Percentiles rank a stretch among this genome's conserved stretches.
Evolutionary conservation across 2,329 filamentous ascomycete genomes (phyloP).

Genomic region (Neofusicoccum laricinum): DNA sequence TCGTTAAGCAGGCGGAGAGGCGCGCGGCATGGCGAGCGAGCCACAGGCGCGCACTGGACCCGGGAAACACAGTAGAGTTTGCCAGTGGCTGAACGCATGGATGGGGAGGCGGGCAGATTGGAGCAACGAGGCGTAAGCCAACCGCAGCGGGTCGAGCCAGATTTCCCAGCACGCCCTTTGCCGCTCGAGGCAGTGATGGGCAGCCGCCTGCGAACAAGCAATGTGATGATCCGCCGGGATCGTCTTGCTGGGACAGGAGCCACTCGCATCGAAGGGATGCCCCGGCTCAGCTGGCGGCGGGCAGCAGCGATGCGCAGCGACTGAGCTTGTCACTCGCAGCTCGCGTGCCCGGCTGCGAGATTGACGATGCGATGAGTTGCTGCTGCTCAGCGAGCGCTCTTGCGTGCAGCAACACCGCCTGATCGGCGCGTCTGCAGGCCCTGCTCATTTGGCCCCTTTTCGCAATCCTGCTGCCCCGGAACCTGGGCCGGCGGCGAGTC

Average conservation of each 20-base stretch:
- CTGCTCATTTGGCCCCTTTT: conserved; percentile 3
- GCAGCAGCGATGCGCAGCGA: conserved; percentile 2
- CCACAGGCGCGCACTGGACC: conserved; percentile 11
- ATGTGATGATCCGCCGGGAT: conserved; percentile 16
- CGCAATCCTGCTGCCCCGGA: background rate
- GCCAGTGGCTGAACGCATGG: conserved; percentile 17
- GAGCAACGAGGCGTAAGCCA: conserved; percentile 16
- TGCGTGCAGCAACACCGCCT: conserved; percentile 7
- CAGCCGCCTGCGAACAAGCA: conserved; percentile 15
- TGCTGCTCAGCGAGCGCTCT: conserved; percentile 4
- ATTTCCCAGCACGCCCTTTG: conserved; percentile 12
- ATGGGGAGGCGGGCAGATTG: conserved; percentile 16
- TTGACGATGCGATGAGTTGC: background rate
- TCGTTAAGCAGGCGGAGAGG: conserved; percentile 6
- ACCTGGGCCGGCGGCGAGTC: background rate
- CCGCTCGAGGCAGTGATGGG: conserved; percentile 17
- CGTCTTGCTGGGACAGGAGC: conserved; percentile 11
- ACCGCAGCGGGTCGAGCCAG: conserved; percentile 16
- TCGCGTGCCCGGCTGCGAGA: conserved; percentile 4
- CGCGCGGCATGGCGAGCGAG: conserved; percentile 8
- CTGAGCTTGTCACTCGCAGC: conserved; percentile 1
- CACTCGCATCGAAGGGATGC: conserved; percentile 13
- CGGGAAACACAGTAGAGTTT: conserved; percentile 14
- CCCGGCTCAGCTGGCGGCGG: conserved; percentile 5
- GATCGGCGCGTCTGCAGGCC: conserved; percentile 8